Base-by-base conservation (phyloP, 2,329 filamentous ascomycete species). In the Colletotrichum scovillei region DNA sequence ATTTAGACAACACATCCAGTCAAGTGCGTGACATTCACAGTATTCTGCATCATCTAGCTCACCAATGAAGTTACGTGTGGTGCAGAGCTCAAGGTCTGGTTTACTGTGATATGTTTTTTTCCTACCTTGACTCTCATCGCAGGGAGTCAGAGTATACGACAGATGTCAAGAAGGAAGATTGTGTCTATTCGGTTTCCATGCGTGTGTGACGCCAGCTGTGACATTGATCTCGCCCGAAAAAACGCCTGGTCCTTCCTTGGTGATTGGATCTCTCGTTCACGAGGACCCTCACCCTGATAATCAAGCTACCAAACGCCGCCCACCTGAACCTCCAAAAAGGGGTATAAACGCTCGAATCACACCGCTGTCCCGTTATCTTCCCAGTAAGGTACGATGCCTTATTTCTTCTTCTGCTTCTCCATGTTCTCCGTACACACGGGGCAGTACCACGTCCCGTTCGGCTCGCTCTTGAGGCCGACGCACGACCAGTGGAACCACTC, bases 401-500 rank as follows among this genome's bases (percentile, higher is more conserved):
- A 65, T 65, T 70, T 73, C 67, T 69, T 65, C 38, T 63, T 67
- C 60, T 70, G 49, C 79, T 86, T 88, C 76, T 85, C 84, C 78
- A 87, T 83, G 77, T 86, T 88, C 75, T 89, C 86, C 19, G 86
- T 86, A 75, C 91, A 93, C 6, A 88, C 84, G 2, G 91, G 91
- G 77, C 91, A 93, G 79, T 89, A 92, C 91, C 91, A 93, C 28
- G 87, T 91, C 38, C 91, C 91, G 69, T 89, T 89, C 8, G 91
- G 91, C 80, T 92, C 91, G 77, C 88, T 92, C 82, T 91, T 92
- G 38, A 93, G 86, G 24, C 91, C 90, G 63, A 93, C 91, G 77
- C 91, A 93, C 56, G 86, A 91, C 93, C 94, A 97, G 83, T 97
- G 94, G 81, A 97, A 97, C 94, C 94, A 97, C 84, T 97, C 94